Conservation (phyloP, 164 flowering plant species). For the Echeveria elegans region DNA sequence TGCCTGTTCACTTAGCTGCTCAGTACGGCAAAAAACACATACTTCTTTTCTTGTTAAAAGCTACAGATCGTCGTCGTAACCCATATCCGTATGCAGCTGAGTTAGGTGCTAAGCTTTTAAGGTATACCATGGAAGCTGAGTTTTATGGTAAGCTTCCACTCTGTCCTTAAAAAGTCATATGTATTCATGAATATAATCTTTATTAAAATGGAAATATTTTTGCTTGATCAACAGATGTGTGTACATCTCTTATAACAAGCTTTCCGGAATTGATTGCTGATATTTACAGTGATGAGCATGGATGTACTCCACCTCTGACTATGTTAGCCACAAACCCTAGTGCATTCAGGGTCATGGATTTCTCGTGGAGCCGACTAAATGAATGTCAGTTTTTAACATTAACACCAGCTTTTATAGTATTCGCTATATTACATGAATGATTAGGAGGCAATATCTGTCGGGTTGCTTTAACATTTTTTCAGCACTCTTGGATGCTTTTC, state of each 20-base stretch:
- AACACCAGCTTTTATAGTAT: too few relatives aligned
- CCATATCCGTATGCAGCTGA: conserved; percentile 5
- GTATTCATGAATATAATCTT: too few relatives aligned
- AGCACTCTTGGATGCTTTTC: too few relatives aligned
- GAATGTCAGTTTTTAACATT: conserved; percentile 7
- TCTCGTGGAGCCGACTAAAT: conserved; percentile 9
- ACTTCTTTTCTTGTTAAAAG: conserved; percentile 9
- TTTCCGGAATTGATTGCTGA: neutral
- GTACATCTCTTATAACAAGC: neutral
- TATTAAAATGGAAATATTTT: neutral
- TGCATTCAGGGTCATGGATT: neutral
- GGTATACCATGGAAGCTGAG: neutral
- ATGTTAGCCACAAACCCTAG: neutral
- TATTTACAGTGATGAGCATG: conserved; percentile 2
- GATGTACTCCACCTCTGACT: conserved; percentile 4
- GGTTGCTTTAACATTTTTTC: too few relatives aligned
- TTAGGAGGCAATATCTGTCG: too few relatives aligned
- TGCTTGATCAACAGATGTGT: neutral
- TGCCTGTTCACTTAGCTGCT: conserved; percentile 12
- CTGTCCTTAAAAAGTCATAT: too few relatives aligned
- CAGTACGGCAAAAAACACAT: conserved; percentile 7
- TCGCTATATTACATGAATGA: too few relatives aligned
- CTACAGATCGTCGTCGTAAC: neutral
- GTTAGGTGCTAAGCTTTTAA: conserved; percentile 3
- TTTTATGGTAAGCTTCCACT: conserved; percentile 11